Conservation (phyloP, 495 filamentous ascomycete genomes). For the Penicillium cataractarum region DNA sequence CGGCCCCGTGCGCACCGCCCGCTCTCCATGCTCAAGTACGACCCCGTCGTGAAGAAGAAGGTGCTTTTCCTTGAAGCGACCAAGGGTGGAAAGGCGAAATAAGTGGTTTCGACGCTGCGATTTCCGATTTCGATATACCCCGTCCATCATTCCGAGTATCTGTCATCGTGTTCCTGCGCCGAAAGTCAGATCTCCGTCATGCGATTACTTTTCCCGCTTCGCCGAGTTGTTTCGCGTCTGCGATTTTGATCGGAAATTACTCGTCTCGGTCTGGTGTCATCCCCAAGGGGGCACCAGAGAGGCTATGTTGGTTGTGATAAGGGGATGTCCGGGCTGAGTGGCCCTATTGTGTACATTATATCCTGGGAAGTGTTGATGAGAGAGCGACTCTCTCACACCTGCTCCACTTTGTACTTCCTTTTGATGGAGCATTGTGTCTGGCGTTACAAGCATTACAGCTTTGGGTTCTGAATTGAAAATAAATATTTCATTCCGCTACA, state of each 20-base stretch:
- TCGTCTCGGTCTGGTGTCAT: not conserved
- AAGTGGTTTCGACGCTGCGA: slow-evolving; percentile 1
- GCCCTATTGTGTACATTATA: slow-evolving; percentile 33
- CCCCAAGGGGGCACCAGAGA: not conserved
- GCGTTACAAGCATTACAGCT: slow-evolving; percentile 25
- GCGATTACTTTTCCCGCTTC: not conserved
- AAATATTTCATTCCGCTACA: slow-evolving; percentile 23
- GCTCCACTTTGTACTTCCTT: slow-evolving; percentile 19
- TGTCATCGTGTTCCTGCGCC: not conserved
- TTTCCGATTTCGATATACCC: slow-evolving; percentile 3
- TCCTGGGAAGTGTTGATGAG: slow-evolving; percentile 15
- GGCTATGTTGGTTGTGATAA: not conserved
- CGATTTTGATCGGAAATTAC: not conserved
- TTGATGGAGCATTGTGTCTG: slow-evolving; percentile 36
- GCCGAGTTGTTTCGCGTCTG: not conserved
- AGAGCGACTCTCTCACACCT: slow-evolving; percentile 14
- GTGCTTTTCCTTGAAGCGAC: slow-evolving; percentile 94
- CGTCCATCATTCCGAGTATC: not conserved
- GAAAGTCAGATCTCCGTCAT: not conserved
- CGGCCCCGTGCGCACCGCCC: slow-evolving; percentile 80
- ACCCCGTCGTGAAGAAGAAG: slow-evolving; percentile 94
- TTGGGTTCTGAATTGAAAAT: slow-evolving; percentile 34
- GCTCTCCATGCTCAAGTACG: slow-evolving; percentile 98
- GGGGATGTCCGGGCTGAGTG: slow-evolving; percentile 9
- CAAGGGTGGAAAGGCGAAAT: slow-evolving; percentile 56